A percentile compares a stretch with the other conserved stretches of the same genome.
Conservation (phyloP, 768 basidiomycete genomes). For the Paxillus ammoniavirescens region DNA sequence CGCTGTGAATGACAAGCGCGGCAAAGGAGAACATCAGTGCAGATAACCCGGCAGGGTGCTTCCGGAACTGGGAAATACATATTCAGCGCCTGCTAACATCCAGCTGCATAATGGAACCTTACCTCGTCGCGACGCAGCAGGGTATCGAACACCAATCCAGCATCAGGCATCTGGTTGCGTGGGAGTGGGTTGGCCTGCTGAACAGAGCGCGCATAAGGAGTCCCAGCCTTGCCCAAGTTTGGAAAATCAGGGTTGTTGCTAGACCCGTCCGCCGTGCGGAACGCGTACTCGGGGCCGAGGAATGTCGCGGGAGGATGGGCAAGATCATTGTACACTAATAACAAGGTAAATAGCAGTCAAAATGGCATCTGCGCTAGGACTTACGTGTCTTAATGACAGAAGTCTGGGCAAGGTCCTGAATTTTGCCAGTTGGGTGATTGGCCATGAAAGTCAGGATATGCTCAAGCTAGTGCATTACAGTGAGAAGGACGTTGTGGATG, state of each 20-base stretch:
- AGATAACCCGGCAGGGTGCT: constrained; percentile 79
- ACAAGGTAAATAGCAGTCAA: not conserved
- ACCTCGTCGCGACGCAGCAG: constrained; percentile 73
- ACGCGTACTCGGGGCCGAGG: constrained; percentile 60
- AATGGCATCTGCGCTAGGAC: constrained; percentile 21
- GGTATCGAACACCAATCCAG: constrained; percentile 79
- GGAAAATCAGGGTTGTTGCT: constrained; percentile 71
- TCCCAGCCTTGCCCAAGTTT: constrained; percentile 73
- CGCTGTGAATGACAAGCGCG: constrained; percentile 80
- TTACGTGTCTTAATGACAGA: constrained; percentile 52
- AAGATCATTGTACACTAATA: constrained; percentile 76
- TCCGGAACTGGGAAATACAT: constrained; percentile 50
- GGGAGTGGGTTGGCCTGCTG: constrained; percentile 68
- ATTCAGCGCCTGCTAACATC: not conserved
- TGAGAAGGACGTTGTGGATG: not conserved
- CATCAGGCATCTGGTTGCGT: constrained; percentile 68
- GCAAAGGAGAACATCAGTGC: constrained; percentile 82
- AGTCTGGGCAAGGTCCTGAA: constrained; percentile 39
- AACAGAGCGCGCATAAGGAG: constrained; percentile 81
- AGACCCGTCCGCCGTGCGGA: constrained; percentile 75
- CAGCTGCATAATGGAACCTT: constrained; percentile 3
- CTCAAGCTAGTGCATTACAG: constrained; percentile 53
- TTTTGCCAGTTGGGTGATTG: constrained; percentile 46
- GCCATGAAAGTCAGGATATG: constrained; percentile 65
- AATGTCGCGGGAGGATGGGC: constrained; percentile 74